phyloP scores from a whole-genome alignment of 2,329 filamentous ascomycete genomes.

The Cladobotryum mycophilum region DNA sequence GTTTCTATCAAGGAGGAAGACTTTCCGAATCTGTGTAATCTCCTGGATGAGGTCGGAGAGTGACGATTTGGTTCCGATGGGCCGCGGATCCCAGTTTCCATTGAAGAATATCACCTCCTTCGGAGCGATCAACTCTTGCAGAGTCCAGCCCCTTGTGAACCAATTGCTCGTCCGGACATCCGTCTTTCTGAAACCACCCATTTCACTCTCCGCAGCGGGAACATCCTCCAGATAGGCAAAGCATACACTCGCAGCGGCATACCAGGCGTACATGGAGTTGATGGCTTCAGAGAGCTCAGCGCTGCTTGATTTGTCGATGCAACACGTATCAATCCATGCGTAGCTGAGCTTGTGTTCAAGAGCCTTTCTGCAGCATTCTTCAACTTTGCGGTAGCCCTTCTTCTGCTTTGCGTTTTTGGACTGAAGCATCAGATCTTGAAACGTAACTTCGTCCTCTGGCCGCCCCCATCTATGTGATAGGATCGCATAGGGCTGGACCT shows the following conservation, averaged over 20 bases:
- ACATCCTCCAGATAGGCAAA: constrained; percentile 5
- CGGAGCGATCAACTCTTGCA: constrained; percentile 59
- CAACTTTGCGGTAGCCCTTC: constrained; percentile 16
- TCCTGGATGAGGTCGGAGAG: constrained; percentile 15
- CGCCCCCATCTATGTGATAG: no score
- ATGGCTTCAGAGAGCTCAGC: constrained; percentile 12
- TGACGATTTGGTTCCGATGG: constrained; percentile 19
- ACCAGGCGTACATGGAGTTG: constrained; percentile 16
- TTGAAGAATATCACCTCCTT: constrained; percentile 24
- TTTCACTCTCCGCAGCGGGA: background rate
- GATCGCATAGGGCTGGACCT: no score
- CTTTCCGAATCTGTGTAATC: constrained; percentile 12
- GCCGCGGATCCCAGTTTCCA: constrained; percentile 16
- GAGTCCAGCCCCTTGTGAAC: constrained; percentile 46
- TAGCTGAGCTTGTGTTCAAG: constrained; percentile 9
- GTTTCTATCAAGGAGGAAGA: background rate
- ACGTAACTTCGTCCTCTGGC: no score
- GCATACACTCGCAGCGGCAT: constrained; percentile 5
- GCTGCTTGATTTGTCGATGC: constrained; percentile 13
- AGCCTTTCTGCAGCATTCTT: constrained; percentile 16
- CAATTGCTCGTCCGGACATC: constrained; percentile 18
- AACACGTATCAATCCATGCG: constrained; percentile 14
- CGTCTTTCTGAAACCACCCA: no score
- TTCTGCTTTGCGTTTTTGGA: background rate
- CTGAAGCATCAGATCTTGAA: no score